These are phyloP conservation scores for Avena atlantica DNA, from an alignment of 176 grass and related monocot genomes.

Conservation along the genomic window DNA sequence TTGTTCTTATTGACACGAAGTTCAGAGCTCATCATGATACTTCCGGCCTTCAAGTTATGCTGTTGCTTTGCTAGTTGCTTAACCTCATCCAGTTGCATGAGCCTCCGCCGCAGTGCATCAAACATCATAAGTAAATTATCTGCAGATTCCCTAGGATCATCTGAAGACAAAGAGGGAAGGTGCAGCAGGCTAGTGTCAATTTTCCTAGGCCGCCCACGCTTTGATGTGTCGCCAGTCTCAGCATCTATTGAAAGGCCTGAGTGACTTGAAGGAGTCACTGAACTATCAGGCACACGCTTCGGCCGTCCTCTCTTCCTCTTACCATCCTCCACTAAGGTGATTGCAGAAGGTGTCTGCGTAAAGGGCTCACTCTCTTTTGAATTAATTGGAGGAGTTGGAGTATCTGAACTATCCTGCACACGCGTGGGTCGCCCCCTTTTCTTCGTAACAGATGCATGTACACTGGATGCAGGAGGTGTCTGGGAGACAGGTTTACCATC, in stretches of 20 bases:
- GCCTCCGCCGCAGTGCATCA: conserved; percentile 16
- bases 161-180: conserved; percentile 17
- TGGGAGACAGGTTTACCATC: background rate
- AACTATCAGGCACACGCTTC: conserved; percentile 11
- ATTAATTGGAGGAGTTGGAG: conserved; percentile 23
- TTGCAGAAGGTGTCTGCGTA: conserved; percentile 10
- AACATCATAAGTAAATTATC: conserved; percentile 28
- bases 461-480: conserved; percentile 21
- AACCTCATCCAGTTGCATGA: conserved; percentile 8
- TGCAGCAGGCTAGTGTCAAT: background rate
- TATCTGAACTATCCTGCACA: conserved; percentile 21
- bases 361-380: conserved; percentile 4
- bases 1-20: conserved; percentile 67
- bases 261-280: conserved; percentile 10
- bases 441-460: conserved; percentile 8
- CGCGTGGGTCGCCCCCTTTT: conserved; percentile 10
- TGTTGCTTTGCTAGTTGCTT: conserved; percentile 26
- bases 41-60: conserved; percentile 11
- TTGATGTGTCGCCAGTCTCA: conserved; percentile 11
- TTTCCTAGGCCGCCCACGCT: conserved; percentile 14
- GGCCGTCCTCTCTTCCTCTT: conserved; percentile 24
- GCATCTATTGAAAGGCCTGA: background rate
- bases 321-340: conserved; percentile 4
- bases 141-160: conserved; percentile 20
- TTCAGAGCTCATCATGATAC: conserved; percentile 43